These are phyloP conservation scores for Yamadazyma jaroonii DNA, from an alignment of 1,139 yeast genomes.

Conservation along the genomic window DNA sequence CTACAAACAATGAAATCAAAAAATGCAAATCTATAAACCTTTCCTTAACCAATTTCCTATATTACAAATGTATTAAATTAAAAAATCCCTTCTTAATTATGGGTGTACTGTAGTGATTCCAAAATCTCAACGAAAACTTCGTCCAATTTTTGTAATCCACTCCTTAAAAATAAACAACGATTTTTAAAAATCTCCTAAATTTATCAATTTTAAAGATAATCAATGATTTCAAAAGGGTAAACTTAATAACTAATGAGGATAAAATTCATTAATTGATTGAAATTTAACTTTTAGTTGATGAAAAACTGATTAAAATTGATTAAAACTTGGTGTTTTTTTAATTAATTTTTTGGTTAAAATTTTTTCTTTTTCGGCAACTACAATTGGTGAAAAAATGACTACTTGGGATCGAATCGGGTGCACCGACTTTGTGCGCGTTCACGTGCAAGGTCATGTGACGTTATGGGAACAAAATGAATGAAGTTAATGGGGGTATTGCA, in stretches of 20 bases:
- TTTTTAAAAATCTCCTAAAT: background rate
- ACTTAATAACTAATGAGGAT: background rate
- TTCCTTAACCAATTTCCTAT: background rate
- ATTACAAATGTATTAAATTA: background rate
- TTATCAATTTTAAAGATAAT: slow-evolving; percentile 5
- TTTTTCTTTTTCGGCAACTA: slow-evolving; percentile 6
- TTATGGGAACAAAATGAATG: too few species aligned
- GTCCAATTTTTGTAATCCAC: slow-evolving; percentile 5
- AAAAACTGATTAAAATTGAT: slow-evolving; percentile 5
- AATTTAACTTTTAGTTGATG: background rate
- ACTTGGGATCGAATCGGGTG: background rate
- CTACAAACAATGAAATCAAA: slow-evolving; percentile 1
- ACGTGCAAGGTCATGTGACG: too few species aligned
- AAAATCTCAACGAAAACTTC: slow-evolving; percentile 2
- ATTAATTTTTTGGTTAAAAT: slow-evolving; percentile 3
- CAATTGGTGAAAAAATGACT: background rate
- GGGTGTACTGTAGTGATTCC: slow-evolving; percentile 6
- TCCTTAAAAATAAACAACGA: slow-evolving; percentile 8
- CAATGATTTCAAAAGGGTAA: slow-evolving; percentile 2
- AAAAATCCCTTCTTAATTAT: slow-evolving; percentile 4
- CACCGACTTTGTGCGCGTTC: background rate
- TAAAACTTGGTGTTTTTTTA: background rate
- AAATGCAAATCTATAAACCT: background rate
- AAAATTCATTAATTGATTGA: slow-evolving; percentile 1
- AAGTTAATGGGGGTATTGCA: too few species aligned